These are phyloP conservation scores for Saccharomycopsis microspora DNA, from an alignment of 805 yeast species.

Conservation along the genomic window DNA sequence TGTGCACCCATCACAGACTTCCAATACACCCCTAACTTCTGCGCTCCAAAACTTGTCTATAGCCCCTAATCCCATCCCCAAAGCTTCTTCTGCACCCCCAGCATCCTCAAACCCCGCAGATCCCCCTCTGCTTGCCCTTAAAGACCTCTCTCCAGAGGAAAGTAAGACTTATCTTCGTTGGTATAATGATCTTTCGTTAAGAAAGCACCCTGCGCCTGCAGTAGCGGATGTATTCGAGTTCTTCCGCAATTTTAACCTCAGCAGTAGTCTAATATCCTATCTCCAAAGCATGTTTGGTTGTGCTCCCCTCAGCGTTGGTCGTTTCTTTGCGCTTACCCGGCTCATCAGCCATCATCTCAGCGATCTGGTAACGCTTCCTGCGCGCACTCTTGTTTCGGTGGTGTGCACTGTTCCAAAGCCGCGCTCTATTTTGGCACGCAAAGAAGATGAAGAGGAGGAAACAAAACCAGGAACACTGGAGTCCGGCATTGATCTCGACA, in stretches of 20 bases:
- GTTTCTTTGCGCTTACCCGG: constrained; percentile 80
- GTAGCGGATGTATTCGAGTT: constrained; percentile 73
- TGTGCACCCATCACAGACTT: background rate
- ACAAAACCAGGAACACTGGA: constrained; percentile 8
- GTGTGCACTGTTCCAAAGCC: constrained; percentile 71
- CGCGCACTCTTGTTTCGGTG: constrained; percentile 38
- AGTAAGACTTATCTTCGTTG: constrained; percentile 80
- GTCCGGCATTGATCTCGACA: constrained; percentile 61
- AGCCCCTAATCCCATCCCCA: background rate
- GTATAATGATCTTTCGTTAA: constrained; percentile 76
- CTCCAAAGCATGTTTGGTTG: constrained; percentile 41
- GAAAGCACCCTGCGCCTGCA: constrained; percentile 57
- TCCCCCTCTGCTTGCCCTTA: constrained; percentile 31
- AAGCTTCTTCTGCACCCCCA: background rate
- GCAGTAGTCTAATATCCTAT: constrained; percentile 36
- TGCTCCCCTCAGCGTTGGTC: constrained; percentile 65
- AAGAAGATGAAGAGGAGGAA: constrained; percentile 37
- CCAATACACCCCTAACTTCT: background rate
- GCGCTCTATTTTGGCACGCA: constrained; percentile 58
- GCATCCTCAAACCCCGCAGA: background rate
- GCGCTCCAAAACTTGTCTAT: background rate
- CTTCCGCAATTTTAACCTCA: constrained; percentile 62
- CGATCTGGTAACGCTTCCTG: constrained; percentile 29
- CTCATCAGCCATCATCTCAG: constrained; percentile 61
- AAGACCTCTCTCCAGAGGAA: constrained; percentile 68